phyloP scores from a whole-genome alignment of 441 rosid genomes.

The Erodium trifolium region DNA sequence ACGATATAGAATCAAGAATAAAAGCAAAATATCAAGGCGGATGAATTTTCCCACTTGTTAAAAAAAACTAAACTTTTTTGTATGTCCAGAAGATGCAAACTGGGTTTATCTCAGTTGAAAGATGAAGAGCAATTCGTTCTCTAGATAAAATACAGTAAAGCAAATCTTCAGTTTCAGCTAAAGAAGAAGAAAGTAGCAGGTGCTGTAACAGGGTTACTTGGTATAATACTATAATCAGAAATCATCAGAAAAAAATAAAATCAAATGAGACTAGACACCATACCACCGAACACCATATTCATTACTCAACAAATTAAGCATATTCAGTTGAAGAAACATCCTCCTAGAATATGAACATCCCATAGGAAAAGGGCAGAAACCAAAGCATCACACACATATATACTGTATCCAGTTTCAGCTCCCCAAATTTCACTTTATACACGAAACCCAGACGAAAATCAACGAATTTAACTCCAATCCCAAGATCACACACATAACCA shows the following conservation, averaged over 20 bases:
- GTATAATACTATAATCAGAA: background rate
- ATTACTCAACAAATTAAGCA: background rate
- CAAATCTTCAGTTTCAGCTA: background rate
- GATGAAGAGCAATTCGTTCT: background rate
- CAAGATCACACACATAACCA: constrained; percentile 2
- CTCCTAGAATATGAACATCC: background rate
- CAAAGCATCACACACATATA: too few relatives aligned
- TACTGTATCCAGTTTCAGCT: too few relatives aligned
- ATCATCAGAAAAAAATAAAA: background rate
- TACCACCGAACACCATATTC: background rate
- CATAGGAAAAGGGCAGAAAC: background rate
- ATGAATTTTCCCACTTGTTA: background rate
- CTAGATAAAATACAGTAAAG: background rate
- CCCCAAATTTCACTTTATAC: too few relatives aligned
- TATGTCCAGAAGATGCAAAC: constrained; percentile 1
- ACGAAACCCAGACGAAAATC: background rate
- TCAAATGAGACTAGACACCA: background rate
- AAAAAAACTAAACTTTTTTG: background rate
- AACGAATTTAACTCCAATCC: constrained; percentile 4
- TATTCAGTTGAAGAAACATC: background rate
- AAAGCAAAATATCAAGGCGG: background rate
- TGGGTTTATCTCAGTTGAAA: background rate
- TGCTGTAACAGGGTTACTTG: background rate
- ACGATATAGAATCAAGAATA: background rate
- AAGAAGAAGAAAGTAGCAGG: background rate